Conservation (phyloP, 2,329 filamentous ascomycete genomes). For the Phyllosticta ampelicida region DNA sequence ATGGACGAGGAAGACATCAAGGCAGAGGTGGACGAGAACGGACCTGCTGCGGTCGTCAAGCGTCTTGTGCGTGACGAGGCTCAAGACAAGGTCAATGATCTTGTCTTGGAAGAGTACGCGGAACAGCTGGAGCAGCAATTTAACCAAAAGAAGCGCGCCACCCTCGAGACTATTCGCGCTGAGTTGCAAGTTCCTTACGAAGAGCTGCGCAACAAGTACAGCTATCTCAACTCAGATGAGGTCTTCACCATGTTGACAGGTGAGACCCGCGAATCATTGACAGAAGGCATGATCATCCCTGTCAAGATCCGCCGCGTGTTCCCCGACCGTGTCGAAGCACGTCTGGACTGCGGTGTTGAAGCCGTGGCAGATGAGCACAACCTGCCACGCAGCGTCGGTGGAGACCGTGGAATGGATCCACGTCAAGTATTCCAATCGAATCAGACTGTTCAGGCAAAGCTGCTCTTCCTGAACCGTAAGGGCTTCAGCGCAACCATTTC, state of each 20-base stretch:
- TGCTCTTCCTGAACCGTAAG: constrained; percentile 78
- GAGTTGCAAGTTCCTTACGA: constrained; percentile 91
- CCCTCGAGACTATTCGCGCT: constrained; percentile 88
- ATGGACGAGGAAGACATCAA: constrained; percentile 97
- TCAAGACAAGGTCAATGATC: constrained; percentile 89
- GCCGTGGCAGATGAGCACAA: constrained; percentile 76
- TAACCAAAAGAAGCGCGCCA: constrained; percentile 88
- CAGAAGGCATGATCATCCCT: constrained; percentile 84
- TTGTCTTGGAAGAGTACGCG: constrained; percentile 93
- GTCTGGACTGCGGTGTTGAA: constrained; percentile 88
- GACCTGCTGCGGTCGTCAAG: constrained; percentile 78
- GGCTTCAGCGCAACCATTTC: constrained; percentile 75
- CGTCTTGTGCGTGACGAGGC: constrained; percentile 92
- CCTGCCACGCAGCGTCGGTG: constrained; percentile 59
- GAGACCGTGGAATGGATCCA: constrained; percentile 43
- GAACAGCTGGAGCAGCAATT: constrained; percentile 90
- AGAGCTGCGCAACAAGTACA: constrained; percentile 76
- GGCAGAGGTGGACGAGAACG: constrained; percentile 82
- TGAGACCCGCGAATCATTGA: constrained; percentile 73
- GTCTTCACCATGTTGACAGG: constrained; percentile 96
- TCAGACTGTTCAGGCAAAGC: constrained; percentile 80
- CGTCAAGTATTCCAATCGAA: constrained; percentile 61
- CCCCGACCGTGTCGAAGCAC: constrained; percentile 85
- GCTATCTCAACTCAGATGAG: constrained; percentile 58
- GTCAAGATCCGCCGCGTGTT: constrained; percentile 81